Evolutionary conservation across 305 asterid genomes (phyloP).

Genomic region (Fraxinus baroniana): DNA sequence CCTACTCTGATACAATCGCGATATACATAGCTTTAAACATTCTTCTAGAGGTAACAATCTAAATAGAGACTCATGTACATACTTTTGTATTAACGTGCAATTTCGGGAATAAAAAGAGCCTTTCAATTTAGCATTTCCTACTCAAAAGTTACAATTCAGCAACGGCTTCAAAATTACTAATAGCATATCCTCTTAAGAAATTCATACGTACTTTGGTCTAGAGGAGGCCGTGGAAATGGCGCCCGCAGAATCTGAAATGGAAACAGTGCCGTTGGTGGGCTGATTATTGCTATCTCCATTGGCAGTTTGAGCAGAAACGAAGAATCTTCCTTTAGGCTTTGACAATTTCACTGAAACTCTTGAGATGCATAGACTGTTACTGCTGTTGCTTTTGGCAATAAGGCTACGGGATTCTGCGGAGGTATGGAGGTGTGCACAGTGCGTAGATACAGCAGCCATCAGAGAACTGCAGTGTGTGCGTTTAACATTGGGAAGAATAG

Average conservation of each 20-base stretch:
- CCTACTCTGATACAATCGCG: not conserved
- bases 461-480: not conserved
- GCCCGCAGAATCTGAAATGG: slow-evolving; percentile 41
- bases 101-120: not conserved
- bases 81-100: not conserved
- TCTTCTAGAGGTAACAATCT: not conserved
- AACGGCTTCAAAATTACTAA: not conserved
- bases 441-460: slow-evolving; percentile 64
- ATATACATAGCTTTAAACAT: not conserved
- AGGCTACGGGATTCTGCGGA: slow-evolving; percentile 22
- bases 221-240: slow-evolving; percentile 33
- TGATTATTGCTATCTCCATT: slow-evolving; percentile 38
- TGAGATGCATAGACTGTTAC: slow-evolving; percentile 8
- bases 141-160: not conserved
- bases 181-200: not conserved
- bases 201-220: slow-evolving; percentile 30
- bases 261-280: slow-evolving; percentile 25
- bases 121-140: not conserved
- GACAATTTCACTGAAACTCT: slow-evolving; percentile 21
- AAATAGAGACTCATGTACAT: not conserved
- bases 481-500: not conserved
- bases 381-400: slow-evolving; percentile 11
- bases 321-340: slow-evolving; percentile 25
- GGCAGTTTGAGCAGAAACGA: slow-evolving; percentile 44
- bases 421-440: slow-evolving; percentile 26